Conservation (phyloP, 1,284 basidiomycete genomes). For the Thecaphora frezii region DNA sequence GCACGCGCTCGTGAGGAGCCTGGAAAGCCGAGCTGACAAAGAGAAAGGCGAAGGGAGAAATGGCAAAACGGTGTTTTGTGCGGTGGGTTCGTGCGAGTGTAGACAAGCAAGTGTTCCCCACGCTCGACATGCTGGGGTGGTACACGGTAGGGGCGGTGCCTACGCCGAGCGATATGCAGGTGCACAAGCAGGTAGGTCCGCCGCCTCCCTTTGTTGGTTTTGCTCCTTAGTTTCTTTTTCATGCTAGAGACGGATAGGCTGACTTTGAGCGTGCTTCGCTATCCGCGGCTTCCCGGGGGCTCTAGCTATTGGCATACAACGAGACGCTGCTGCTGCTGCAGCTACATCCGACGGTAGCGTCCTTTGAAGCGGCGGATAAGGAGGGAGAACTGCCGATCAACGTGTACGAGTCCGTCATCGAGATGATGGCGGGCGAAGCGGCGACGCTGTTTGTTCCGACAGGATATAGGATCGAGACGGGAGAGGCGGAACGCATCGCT, state of each 20-base stretch:
- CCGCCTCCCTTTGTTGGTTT: neutral
- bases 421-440: slow-evolving; percentile 32
- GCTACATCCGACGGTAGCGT: slow-evolving; percentile 59
- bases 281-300: too few relatives aligned
- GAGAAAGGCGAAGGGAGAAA: too few relatives aligned
- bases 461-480: slow-evolving; percentile 85
- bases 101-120: slow-evolving; percentile 93
- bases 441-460: slow-evolving; percentile 70
- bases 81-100: too few relatives aligned
- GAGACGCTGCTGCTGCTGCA: slow-evolving; percentile 63
- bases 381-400: slow-evolving; percentile 44
- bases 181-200: slow-evolving; percentile 76
- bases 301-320: slow-evolving; percentile 63
- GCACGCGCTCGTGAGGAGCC: neutral
- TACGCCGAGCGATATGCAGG: slow-evolving; percentile 70
- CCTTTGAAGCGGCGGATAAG: slow-evolving; percentile 19
- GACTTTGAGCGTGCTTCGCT: too few relatives aligned
- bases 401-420: slow-evolving; percentile 47
- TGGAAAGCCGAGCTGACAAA: too few relatives aligned
- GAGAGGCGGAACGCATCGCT: slow-evolving; percentile 95
- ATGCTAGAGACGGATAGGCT: neutral
- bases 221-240: neutral
- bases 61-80: too few relatives aligned
- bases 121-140: slow-evolving; percentile 94
- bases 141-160: slow-evolving; percentile 80